Conservation (phyloP, 1,139 yeast genomes). For the Geotrichum citri-aurantii region DNA sequence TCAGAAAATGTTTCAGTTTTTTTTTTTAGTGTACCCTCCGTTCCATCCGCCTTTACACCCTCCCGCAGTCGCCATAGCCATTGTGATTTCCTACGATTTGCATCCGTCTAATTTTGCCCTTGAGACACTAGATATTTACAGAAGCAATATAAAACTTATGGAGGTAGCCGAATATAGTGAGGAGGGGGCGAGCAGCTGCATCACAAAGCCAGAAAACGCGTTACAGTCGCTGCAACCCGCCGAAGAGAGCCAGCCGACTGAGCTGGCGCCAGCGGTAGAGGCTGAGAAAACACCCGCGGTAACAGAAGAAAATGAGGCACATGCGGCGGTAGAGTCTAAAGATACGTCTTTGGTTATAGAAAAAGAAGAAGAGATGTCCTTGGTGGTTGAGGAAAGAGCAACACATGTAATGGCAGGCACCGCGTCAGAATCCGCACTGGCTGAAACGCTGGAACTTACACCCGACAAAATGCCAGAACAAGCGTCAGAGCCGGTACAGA, state of each 20-base stretch:
- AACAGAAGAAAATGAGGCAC: not conserved
- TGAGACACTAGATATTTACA: no score
- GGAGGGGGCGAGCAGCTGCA: no score
- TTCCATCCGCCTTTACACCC: not conserved
- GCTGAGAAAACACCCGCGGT: not conserved
- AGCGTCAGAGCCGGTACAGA: not conserved
- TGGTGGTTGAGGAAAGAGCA: not conserved
- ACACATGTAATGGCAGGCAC: not conserved
- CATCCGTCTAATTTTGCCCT: no score
- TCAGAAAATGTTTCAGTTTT: not conserved
- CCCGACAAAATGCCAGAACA: not conserved
- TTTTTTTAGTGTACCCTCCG: not conserved
- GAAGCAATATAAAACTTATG: no score
- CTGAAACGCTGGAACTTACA: not conserved
- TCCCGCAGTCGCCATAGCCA: not conserved
- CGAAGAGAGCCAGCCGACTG: no score
- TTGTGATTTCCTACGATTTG: not conserved
- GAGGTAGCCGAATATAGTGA: no score
- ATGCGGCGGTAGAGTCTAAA: not conserved
- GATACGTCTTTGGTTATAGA: not conserved
- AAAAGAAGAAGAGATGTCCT: not conserved
- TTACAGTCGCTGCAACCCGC: not conserved
- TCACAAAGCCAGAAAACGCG: no score
- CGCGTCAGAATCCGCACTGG: not conserved
- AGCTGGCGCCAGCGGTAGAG: no score